Conservation (phyloP, 2,329 filamentous ascomycete species). For the Ampelomyces quisqualis region DNA sequence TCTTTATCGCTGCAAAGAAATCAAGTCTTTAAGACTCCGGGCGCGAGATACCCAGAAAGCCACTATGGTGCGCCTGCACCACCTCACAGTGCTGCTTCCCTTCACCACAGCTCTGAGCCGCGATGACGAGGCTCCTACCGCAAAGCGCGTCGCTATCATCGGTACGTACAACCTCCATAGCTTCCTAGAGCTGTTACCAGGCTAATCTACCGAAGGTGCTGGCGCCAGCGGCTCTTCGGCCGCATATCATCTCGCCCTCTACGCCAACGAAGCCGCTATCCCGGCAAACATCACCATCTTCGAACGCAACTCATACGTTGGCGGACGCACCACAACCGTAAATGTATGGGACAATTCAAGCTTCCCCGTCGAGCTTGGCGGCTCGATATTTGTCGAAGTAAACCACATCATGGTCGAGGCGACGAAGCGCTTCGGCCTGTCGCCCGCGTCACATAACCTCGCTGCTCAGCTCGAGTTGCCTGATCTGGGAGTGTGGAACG, state of each 20-base stretch:
- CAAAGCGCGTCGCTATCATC: slow-evolving; percentile 44
- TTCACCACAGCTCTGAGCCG: slow-evolving; percentile 20
- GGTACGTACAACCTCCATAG: slow-evolving; percentile 19
- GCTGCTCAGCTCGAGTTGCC: slow-evolving; percentile 23
- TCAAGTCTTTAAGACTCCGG: not conserved
- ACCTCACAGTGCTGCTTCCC: slow-evolving; percentile 19
- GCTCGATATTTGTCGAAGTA: slow-evolving; percentile 83
- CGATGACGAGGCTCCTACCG: slow-evolving; percentile 10
- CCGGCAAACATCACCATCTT: slow-evolving; percentile 81
- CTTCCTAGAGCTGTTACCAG: not conserved
- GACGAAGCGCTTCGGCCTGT: slow-evolving; percentile 68
- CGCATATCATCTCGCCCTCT: slow-evolving; percentile 78
- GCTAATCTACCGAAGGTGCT: slow-evolving; percentile 61
- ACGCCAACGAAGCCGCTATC: slow-evolving; percentile 61
- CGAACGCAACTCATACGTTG: slow-evolving; percentile 74
- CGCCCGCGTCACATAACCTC: slow-evolving; percentile 45
- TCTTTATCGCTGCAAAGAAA: not conserved
- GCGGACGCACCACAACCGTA: slow-evolving; percentile 84
- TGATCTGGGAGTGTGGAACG: slow-evolving; percentile 81
- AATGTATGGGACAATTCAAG: slow-evolving; percentile 68
- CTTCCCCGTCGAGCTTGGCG: slow-evolving; percentile 80
- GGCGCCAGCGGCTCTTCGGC: slow-evolving; percentile 85
- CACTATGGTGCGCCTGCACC: slow-evolving; percentile 15
- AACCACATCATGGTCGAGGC: slow-evolving; percentile 82
- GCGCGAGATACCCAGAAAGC: not conserved